These are phyloP conservation scores for Quercus phellos DNA, from an alignment of 331 rosid genomes.

Conservation along the genomic window DNA sequence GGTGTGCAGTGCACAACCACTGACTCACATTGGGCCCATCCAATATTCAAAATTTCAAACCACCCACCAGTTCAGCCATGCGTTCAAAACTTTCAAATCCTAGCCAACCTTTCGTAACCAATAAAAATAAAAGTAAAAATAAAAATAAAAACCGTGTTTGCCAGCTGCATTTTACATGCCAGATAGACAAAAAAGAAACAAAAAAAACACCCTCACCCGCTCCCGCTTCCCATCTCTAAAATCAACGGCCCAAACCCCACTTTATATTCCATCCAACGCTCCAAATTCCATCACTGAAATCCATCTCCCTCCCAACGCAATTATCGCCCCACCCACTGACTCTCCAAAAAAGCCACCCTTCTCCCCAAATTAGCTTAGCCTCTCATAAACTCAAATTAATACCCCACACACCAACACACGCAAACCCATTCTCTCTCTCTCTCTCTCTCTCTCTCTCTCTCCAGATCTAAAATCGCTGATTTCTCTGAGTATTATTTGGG, in stretches of 20 bases:
- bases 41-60: neutral
- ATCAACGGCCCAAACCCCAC: too few species aligned
- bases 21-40: neutral
- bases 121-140: neutral
- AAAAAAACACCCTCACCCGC: too few species aligned
- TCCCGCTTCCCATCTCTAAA: neutral
- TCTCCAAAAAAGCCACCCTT: constrained; percentile 21
- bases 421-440: neutral
- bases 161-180: too few species aligned
- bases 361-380: constrained; percentile 6
- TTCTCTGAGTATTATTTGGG: neutral
- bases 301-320: constrained; percentile 48
- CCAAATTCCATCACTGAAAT: constrained; percentile 19
- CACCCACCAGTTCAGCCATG: neutral
- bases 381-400: constrained; percentile 23
- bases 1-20: too few species aligned
- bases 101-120: neutral
- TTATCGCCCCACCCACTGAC: constrained; percentile 48
- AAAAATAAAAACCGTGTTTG: too few species aligned
- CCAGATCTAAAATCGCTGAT: constrained; percentile 43
- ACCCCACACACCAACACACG: constrained; percentile 22
- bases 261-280: constrained; percentile 49
- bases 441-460: neutral
- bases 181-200: neutral
- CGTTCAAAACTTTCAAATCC: too few species aligned